phyloP scores from a whole-genome alignment of 2,329 filamentous ascomycete species.

The Sphaerostilbella broomeana region DNA sequence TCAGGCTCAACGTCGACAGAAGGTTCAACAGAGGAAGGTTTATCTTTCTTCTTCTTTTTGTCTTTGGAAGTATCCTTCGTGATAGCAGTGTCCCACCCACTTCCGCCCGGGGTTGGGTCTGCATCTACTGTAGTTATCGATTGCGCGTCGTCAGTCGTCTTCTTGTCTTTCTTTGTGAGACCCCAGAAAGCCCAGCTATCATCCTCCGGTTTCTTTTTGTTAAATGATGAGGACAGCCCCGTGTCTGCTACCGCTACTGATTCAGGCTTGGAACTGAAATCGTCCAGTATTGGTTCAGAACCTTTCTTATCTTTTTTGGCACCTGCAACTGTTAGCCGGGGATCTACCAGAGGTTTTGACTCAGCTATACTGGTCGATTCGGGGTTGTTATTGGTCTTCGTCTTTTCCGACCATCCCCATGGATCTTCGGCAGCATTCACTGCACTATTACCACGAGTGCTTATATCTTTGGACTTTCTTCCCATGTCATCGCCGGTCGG shows the following conservation, averaged over 20 bases:
- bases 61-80: constrained; percentile 2
- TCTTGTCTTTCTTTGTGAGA: constrained; percentile 26
- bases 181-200: constrained; percentile 26
- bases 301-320: constrained; percentile 34
- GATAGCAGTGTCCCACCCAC: constrained; percentile 3
- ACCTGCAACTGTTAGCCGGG: constrained; percentile 17
- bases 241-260: too few species aligned
- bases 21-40: constrained; percentile 18
- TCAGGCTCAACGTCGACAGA: constrained; percentile 21
- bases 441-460: too few species aligned
- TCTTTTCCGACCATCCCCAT: constrained; percentile 33
- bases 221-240: too few species aligned
- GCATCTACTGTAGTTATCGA: not conserved
- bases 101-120: constrained; percentile 7
- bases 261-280: constrained; percentile 10
- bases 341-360: constrained; percentile 14
- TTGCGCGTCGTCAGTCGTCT: constrained; percentile 12
- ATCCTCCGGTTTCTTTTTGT: constrained; percentile 25
- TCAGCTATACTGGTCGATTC: constrained; percentile 21
- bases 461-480: constrained; percentile 33
- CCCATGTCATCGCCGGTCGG: constrained; percentile 41
- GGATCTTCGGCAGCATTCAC: constrained; percentile 21
- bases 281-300: constrained; percentile 20
- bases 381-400: constrained; percentile 33
- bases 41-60: constrained; percentile 23